Conservation (phyloP, 2,329 filamentous ascomycete species). For the Apiospora koreana region DNA sequence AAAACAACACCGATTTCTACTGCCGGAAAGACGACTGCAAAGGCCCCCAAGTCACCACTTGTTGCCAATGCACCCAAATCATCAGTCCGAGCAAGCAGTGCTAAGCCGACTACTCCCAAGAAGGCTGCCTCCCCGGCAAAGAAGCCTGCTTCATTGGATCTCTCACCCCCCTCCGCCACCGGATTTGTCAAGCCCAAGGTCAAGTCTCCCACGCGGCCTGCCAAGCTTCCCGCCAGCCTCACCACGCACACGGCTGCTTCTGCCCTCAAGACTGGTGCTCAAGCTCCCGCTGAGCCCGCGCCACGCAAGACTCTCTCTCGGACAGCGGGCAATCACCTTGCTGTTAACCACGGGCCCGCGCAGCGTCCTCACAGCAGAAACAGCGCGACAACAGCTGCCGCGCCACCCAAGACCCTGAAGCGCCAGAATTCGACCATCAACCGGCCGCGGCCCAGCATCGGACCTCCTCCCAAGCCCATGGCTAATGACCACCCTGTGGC, state of each 20-base stretch:
- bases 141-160: constrained; percentile 45
- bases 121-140: constrained; percentile 35
- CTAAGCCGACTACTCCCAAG: constrained; percentile 33
- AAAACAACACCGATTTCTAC: constrained; percentile 24
- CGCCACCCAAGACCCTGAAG: constrained; percentile 37
- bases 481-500: constrained; percentile 48
- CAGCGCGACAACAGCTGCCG: constrained; percentile 36
- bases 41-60: constrained; percentile 39
- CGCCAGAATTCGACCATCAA: constrained; percentile 47
- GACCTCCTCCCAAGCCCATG: constrained; percentile 59
- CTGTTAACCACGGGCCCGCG: constrained; percentile 22
- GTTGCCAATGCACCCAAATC: constrained; percentile 39
- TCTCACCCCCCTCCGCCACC: constrained; percentile 36
- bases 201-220: constrained; percentile 69
- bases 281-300: constrained; percentile 24
- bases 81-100: constrained; percentile 38
- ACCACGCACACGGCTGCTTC: constrained; percentile 72
- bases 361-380: constrained; percentile 48
- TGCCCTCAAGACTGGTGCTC: constrained; percentile 58
- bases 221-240: constrained; percentile 66
- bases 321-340: constrained; percentile 35
- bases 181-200: constrained; percentile 59
- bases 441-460: constrained; percentile 53
- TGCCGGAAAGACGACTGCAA: constrained; percentile 34
- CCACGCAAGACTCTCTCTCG: constrained; percentile 43